Evolutionary conservation across 1,284 basidiomycete genomes (phyloP), one percentile per base, ranked within the genome.

Genomic region (Abortiporus biennis): DNA sequence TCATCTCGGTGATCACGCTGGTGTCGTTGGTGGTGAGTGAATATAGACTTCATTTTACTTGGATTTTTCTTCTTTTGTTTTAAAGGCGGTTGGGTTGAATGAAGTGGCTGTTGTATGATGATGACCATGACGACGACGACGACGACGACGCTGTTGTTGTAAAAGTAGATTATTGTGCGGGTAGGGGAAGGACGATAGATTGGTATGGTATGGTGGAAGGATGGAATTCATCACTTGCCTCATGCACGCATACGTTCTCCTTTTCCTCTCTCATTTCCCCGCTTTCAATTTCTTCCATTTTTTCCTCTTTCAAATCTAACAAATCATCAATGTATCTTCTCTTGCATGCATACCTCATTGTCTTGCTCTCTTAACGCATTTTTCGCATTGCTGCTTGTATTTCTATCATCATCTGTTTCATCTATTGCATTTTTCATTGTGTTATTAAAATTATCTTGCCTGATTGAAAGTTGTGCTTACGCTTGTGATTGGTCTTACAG

Each of bases 1-100:
- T n/a, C 27, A 29, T n/a, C 6, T 9, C 6, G 6, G 33, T 3
- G 3, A n/a, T 35, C 31, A 41, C 36, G 45, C 35, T 23, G 44
- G 44, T 12, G 42, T 46, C 39, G 45, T 42, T 38, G 40, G 45
- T 16, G 45, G 40, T 46, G 40, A 46, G 40, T 43, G 21, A n/a
- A n/a, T n/a, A n/a, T 19, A 21, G 35, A 36, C 5, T 15, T 9
- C n/a, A 9, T 9, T n/a, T 6, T n/a, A 6, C 20, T 19, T 29
- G 12, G 6, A n/a, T 22, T 11, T 39, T 9, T n/a, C 15, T 24
- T 5, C 24, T 39, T 15, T 39, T 16, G 12, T 35, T 16, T 35
- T 12, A 8, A 9, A 8, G 9, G 17, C 8, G 33, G 36, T 37
- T 13, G 15, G 8, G 11, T 11, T 13, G 36, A 22, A 12, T 6